phyloP scores from a whole-genome alignment of 495 filamentous ascomycete species.

The Astrothelium macrocarpum region DNA sequence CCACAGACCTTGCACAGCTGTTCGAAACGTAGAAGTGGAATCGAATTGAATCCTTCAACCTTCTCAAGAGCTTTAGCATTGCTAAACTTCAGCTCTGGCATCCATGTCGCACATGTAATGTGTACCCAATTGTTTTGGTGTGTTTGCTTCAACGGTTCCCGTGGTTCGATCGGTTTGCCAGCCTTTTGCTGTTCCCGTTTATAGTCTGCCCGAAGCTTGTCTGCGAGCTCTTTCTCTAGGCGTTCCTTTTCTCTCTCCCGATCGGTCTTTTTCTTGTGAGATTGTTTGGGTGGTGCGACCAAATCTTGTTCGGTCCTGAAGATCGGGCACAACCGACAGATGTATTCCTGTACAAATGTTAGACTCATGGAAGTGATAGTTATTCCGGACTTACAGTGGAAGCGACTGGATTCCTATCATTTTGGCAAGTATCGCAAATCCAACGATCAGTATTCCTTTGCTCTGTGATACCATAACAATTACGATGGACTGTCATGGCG shows the following conservation, averaged over 20 bases:
- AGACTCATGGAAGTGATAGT: slow-evolving; percentile 12
- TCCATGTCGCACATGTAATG: slow-evolving; percentile 83
- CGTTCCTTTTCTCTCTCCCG: slow-evolving; percentile 84
- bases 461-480: slow-evolving; percentile 78
- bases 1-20: slow-evolving; percentile 83
- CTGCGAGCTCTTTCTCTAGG: slow-evolving; percentile 67
- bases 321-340: slow-evolving; percentile 85
- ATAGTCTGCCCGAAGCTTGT: slow-evolving; percentile 65
- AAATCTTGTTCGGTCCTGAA: slow-evolving; percentile 67
- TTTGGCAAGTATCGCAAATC: slow-evolving; percentile 91
- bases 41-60: slow-evolving; percentile 76
- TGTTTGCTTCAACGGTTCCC: slow-evolving; percentile 87
- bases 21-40: slow-evolving; percentile 57
- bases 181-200: slow-evolving; percentile 69
- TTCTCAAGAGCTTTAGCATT: slow-evolving; percentile 69
- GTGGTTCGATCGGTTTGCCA: slow-evolving; percentile 71
- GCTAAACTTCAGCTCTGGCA: slow-evolving; percentile 82
- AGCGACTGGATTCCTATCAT: slow-evolving; percentile 77
- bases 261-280: slow-evolving; percentile 88
- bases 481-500: slow-evolving; percentile 82
- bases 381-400: slow-evolving; percentile 58
- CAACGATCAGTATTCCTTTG: slow-evolving; percentile 63
- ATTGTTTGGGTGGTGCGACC: slow-evolving; percentile 71
- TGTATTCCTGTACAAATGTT: slow-evolving; percentile 54
- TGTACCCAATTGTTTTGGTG: slow-evolving; percentile 98